These are phyloP conservation scores for Globisporangium megalacanthum DNA, from an alignment of 352 stramenopile genomes.

Conservation along the genomic window DNA sequence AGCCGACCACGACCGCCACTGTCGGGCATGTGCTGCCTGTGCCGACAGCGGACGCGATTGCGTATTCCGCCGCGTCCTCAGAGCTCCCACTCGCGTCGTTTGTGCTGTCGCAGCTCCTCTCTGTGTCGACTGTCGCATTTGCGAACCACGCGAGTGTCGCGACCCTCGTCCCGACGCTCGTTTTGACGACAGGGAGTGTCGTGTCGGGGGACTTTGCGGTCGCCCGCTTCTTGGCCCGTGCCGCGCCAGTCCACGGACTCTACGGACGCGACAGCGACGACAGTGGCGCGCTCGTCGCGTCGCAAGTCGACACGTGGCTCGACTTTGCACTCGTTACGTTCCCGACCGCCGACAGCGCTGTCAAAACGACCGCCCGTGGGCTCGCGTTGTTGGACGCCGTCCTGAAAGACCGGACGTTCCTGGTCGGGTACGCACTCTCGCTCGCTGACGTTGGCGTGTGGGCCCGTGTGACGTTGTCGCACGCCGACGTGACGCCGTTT, in stretches of 20 bases:
- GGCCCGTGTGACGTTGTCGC: conserved; percentile 49
- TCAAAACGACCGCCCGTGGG: conserved; percentile 24
- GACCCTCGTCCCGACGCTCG: conserved; percentile 63
- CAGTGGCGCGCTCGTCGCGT: conserved; percentile 22
- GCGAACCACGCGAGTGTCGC: conserved; percentile 40
- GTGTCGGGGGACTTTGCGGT: conserved; percentile 78
- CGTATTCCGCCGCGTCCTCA: conserved; percentile 46
- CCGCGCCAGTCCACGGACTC: conserved; percentile 31
- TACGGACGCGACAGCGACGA: conserved; percentile 52
- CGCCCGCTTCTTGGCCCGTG: conserved; percentile 59
- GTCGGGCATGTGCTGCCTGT: conserved; percentile 38
- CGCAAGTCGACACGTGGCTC: conserved; percentile 91
- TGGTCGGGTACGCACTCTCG: conserved; percentile 91
- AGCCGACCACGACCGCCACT: conserved; percentile 21
- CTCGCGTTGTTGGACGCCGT: conserved; percentile 86
- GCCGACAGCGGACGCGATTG: conserved; percentile 39
- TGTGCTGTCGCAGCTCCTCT: conserved; percentile 45
- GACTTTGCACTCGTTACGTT: conserved; percentile 87
- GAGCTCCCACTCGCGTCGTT: conserved; percentile 61
- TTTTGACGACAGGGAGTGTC: conserved; percentile 41
- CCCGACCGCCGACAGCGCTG: conserved; percentile 12
- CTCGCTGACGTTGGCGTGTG: conserved; percentile 96
- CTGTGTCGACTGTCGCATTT: conserved; percentile 27
- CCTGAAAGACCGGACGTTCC: conserved; percentile 89
- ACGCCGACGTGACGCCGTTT: conserved; percentile 45